phyloP scores from a whole-genome alignment of 352 stramenopile species.

The Peronosclerospora sorghi region DNA sequence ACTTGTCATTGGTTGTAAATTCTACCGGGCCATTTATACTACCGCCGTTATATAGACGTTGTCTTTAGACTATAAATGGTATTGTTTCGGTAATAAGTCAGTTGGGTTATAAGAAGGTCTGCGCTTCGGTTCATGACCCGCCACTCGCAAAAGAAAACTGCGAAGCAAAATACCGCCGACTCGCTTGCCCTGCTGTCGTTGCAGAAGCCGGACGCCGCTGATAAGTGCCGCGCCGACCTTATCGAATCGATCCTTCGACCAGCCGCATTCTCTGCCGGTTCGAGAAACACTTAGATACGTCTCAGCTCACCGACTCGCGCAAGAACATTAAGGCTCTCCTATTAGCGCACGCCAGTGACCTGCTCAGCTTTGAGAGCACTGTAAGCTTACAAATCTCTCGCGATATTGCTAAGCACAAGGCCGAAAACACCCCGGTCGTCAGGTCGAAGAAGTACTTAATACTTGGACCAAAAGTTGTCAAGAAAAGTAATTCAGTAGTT shows the following conservation, averaged over 20 bases:
- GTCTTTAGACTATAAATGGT: slow-evolving; percentile 1
- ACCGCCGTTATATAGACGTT: neutral
- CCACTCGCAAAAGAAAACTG: neutral
- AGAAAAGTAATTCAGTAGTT: neutral
- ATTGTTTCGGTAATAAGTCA: neutral
- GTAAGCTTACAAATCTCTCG: too few species aligned
- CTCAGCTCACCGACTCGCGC: neutral
- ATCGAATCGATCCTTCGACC: too few species aligned
- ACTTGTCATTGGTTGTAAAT: slow-evolving; percentile 1
- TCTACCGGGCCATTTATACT: neutral
- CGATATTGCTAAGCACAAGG: too few species aligned
- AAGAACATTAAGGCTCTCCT: neutral
- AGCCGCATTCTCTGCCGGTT: too few species aligned
- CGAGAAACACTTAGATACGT: too few species aligned
- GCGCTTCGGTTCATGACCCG: slow-evolving; percentile 2
- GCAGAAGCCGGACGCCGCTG: too few species aligned
- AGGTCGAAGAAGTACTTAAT: neutral
- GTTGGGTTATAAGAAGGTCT: neutral
- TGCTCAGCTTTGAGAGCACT: too few species aligned
- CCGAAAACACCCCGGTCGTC: too few species aligned
- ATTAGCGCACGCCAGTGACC: too few species aligned
- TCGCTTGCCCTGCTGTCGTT: too few species aligned
- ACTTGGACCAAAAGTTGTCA: neutral
- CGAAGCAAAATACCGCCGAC: too few species aligned
- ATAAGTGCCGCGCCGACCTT: too few species aligned